Conservation (phyloP, 352 stramenopile species). For the Phytopythium montanum region DNA sequence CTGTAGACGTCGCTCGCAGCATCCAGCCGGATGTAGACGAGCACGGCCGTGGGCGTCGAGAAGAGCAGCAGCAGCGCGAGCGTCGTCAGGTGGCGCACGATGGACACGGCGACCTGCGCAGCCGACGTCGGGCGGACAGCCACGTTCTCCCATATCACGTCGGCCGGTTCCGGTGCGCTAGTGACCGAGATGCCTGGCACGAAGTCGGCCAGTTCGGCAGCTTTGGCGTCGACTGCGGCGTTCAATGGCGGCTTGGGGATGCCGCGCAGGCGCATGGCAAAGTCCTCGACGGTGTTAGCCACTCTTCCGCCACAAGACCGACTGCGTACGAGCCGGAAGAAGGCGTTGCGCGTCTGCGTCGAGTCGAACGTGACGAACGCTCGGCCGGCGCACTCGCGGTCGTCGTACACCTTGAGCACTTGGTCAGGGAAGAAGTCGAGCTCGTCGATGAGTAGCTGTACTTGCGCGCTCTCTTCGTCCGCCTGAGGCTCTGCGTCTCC, state of each 20-base stretch:
- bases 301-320: conserved; percentile 36
- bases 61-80: conserved; percentile 61
- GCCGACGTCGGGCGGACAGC: conserved; percentile 54
- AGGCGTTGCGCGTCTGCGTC: conserved; percentile 48
- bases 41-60: conserved; percentile 70
- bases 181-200: conserved; percentile 48
- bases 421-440: conserved; percentile 75
- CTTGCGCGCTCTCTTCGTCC: conserved; percentile 8
- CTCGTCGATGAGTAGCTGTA: conserved; percentile 50
- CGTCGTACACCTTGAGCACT: conserved; percentile 51
- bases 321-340: conserved; percentile 43
- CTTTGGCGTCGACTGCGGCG: conserved; percentile 16
- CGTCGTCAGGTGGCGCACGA: conserved; percentile 45
- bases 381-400: conserved; percentile 52
- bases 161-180: conserved; percentile 70
- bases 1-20: conserved; percentile 58
- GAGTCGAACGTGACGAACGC: conserved; percentile 79
- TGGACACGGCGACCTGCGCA: conserved; percentile 27
- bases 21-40: conserved; percentile 82
- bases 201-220: conserved; percentile 28
- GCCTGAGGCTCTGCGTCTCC: conserved; percentile 14
- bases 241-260: conserved; percentile 14
- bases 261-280: conserved; percentile 15
- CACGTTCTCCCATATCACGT: conserved; percentile 77
- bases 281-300: conserved; percentile 32